Evolutionary conservation across 208 protist genomes (phyloP).

Genomic region (Wallacemonas sp.): DNA sequence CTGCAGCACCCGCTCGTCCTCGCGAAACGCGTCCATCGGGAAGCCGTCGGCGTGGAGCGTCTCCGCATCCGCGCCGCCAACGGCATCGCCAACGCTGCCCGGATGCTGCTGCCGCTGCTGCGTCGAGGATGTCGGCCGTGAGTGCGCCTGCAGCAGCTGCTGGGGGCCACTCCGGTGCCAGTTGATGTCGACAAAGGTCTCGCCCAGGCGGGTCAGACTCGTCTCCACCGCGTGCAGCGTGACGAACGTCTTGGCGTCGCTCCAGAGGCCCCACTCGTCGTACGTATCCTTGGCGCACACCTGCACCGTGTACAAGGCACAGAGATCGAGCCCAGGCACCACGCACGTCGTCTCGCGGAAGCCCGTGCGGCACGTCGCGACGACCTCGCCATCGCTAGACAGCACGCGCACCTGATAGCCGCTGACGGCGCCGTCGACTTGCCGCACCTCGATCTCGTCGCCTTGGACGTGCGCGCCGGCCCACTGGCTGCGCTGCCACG

Average conservation of each 20-base stretch:
- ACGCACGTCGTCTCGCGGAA: conserved; percentile 68
- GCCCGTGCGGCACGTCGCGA: conserved; percentile 50
- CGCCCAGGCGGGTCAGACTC: conserved; percentile 59
- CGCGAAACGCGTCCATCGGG: conserved; percentile 41
- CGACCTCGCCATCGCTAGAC: conserved; percentile 49
- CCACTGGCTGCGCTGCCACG: conserved; percentile 80
- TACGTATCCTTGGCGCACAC: conserved; percentile 92
- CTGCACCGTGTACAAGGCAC: conserved; percentile 80
- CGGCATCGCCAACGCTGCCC: no score
- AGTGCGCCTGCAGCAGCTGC: no score
- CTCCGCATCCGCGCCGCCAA: no score
- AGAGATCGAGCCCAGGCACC: conserved; percentile 62
- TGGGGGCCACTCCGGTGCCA: conserved; percentile 67
- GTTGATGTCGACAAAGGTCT: conserved; percentile 82
- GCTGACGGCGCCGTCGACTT: conserved; percentile 86
- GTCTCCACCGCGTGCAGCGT: conserved; percentile 77
- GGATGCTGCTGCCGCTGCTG: no score
- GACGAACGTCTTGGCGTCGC: conserved; percentile 69
- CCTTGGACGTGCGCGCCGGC: conserved; percentile 35
- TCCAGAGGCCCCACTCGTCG: conserved; percentile 92
- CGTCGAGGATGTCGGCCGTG: no score
- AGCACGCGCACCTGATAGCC: conserved; percentile 88
- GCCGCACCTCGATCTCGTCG: conserved; percentile 49
- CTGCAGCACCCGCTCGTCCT: conserved; percentile 66
- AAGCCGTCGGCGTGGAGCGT: conserved; percentile 21